Conservation (phyloP, 345 rosid genomes). For the Boechera stricta region DNA sequence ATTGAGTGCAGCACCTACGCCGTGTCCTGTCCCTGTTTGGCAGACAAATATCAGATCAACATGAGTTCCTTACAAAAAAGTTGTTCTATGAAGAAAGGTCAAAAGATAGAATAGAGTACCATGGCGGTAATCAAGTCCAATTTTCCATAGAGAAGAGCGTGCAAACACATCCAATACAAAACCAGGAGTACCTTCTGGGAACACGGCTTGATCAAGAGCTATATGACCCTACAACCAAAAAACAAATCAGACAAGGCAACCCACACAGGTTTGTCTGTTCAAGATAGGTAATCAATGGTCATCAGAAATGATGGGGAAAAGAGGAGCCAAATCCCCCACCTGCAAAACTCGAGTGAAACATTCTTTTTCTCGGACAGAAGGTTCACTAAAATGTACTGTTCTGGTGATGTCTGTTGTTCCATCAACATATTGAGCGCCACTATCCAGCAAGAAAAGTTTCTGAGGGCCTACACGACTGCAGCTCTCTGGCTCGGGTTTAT, state of each 20-base stretch:
- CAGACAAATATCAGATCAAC: slow-evolving; percentile 33
- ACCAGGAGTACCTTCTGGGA: slow-evolving; percentile 93
- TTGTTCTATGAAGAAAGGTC: background rate
- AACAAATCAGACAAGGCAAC: slow-evolving; percentile 14
- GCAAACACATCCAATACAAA: slow-evolving; percentile 95
- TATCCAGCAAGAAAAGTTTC: slow-evolving; percentile 83
- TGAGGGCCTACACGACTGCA: slow-evolving; percentile 77
- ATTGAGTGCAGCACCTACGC: slow-evolving; percentile 95
- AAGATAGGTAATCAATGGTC: slow-evolving; percentile 13
- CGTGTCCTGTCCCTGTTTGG: slow-evolving; percentile 89
- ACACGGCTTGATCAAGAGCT: slow-evolving; percentile 91
- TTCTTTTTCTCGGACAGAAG: slow-evolving; percentile 78
- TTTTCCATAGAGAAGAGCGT: slow-evolving; percentile 91
- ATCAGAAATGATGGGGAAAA: slow-evolving; percentile 9
- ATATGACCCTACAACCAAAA: slow-evolving; percentile 84
- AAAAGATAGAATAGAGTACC: slow-evolving; percentile 54
- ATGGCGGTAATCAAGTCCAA: slow-evolving; percentile 96
- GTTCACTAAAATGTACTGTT: slow-evolving; percentile 91
- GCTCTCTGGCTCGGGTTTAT: slow-evolving; percentile 81
- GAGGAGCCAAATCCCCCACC: slow-evolving; percentile 48
- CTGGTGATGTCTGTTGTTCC: slow-evolving; percentile 98
- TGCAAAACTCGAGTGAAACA: slow-evolving; percentile 94
- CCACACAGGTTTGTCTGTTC: slow-evolving; percentile 6
- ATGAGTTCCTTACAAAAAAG: background rate
- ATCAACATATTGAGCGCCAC: slow-evolving; percentile 95